These are phyloP conservation scores for Xylaria scruposa DNA, from an alignment of 495 filamentous ascomycete genomes.

Conservation along the genomic window DNA sequence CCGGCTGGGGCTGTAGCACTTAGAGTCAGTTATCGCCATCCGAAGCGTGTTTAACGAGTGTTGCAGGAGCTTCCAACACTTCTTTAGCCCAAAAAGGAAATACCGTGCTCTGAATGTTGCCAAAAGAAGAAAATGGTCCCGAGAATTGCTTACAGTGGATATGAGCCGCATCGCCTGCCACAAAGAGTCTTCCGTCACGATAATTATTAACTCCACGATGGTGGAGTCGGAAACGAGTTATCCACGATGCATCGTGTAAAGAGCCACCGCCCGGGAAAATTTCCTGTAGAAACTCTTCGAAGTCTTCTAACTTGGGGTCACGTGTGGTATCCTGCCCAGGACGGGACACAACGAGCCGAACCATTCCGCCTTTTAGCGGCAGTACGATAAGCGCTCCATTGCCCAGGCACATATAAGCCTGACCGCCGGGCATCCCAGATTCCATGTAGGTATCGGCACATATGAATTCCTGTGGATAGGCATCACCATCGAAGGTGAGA, in stretches of 20 bases:
- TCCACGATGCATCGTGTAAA: constrained; percentile 41
- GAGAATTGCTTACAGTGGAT: constrained; percentile 44
- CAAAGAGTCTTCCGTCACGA: constrained; percentile 51
- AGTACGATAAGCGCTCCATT: constrained; percentile 39
- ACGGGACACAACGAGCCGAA: constrained; percentile 43
- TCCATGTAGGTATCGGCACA: constrained; percentile 48
- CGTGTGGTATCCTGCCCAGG: constrained; percentile 11
- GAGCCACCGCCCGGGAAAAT: constrained; percentile 40
- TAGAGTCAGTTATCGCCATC: too few relatives aligned
- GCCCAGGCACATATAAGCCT: constrained; percentile 34
- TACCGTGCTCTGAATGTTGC: too few relatives aligned
- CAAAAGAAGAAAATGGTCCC: too few relatives aligned
- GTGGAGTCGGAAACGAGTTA: constrained; percentile 47
- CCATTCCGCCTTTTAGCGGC: constrained; percentile 38
- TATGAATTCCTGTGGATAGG: constrained; percentile 50
- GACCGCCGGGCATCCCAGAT: constrained; percentile 31
- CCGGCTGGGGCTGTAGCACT: too few relatives aligned
- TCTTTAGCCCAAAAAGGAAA: too few relatives aligned
- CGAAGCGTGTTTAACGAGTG: too few relatives aligned
- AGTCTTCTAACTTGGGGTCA: constrained; percentile 36
- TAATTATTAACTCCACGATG: constrained; percentile 43
- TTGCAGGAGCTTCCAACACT: too few relatives aligned
- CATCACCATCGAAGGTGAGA: constrained; percentile 45
- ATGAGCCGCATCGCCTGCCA: constrained; percentile 65
- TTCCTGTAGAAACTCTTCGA: constrained; percentile 34